Evolutionary conservation across 2,329 filamentous ascomycete genomes (phyloP).

Genomic region (Paecilomyces sp.): DNA sequence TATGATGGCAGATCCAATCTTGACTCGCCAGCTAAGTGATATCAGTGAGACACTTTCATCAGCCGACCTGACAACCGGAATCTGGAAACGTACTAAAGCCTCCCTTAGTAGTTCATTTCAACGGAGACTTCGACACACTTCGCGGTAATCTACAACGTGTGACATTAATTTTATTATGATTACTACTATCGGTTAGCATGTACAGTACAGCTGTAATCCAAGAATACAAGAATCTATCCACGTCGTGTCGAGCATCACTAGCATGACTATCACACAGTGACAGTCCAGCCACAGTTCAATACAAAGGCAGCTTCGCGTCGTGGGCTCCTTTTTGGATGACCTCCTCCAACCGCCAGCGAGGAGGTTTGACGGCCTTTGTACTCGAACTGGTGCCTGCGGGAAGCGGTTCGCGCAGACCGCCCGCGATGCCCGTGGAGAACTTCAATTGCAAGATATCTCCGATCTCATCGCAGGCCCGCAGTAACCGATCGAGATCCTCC

Average conservation of each 20-base stretch:
- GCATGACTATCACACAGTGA: background rate
- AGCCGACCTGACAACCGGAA: too few relatives aligned
- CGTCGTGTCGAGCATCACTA: background rate
- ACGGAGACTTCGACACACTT: too few relatives aligned
- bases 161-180: background rate
- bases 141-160: too few relatives aligned
- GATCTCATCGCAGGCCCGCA: slow-evolving; percentile 85
- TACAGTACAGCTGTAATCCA: background rate
- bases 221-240: background rate
- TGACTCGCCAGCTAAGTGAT: too few relatives aligned
- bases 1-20: too few relatives aligned
- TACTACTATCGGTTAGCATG: background rate
- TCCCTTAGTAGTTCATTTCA: too few relatives aligned
- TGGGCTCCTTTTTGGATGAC: slow-evolving; percentile 63
- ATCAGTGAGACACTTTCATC: too few relatives aligned
- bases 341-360: slow-evolving; percentile 71
- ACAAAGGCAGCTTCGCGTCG: slow-evolving; percentile 63
- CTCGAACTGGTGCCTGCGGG: slow-evolving; percentile 55
- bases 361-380: slow-evolving; percentile 42
- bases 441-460: slow-evolving; percentile 85
- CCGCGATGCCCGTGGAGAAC: slow-evolving; percentile 85
- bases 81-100: too few relatives aligned
- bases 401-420: slow-evolving; percentile 63
- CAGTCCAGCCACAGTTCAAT: slow-evolving; percentile 32
- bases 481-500: slow-evolving; percentile 81